phyloP scores from a whole-genome alignment of 2,329 filamentous ascomycete genomes.

The Anisogramma anomala region DNA sequence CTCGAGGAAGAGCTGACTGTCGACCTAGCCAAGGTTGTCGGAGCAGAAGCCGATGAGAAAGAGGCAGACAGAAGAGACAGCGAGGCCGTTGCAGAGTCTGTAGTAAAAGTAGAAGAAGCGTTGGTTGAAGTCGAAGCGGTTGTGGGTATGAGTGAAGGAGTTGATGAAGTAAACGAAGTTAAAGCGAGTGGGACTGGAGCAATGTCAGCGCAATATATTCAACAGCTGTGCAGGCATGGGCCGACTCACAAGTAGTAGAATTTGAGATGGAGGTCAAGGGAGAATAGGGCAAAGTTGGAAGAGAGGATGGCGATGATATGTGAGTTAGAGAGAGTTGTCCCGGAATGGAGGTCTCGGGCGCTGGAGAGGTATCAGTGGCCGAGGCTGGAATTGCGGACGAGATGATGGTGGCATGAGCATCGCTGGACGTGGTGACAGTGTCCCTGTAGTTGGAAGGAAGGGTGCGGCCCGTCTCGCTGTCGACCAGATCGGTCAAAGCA shows the following conservation, averaged over 20 bases:
- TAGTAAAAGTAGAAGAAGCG: constrained; percentile 1
- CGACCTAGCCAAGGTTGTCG: constrained; percentile 4
- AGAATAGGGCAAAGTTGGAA: constrained; percentile 5
- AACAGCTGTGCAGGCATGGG: neutral
- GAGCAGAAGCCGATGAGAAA: constrained; percentile 22
- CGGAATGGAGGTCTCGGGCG: constrained; percentile 13
- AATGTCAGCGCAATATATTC: neutral
- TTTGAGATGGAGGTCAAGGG: constrained; percentile 13
- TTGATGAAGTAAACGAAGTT: constrained; percentile 1
- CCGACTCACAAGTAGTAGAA: constrained; percentile 13
- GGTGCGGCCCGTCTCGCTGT: constrained; percentile 24
- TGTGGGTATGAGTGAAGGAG: neutral
- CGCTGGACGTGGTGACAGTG: constrained; percentile 4
- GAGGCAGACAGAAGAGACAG: neutral
- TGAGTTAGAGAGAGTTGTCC: constrained; percentile 8
- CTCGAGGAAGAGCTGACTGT: constrained; percentile 5
- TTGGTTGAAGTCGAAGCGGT: constrained; percentile 5
- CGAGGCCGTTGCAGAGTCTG: constrained; percentile 1
- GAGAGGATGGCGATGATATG: constrained; percentile 3
- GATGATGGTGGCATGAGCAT: constrained; percentile 5
- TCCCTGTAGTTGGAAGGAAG: constrained; percentile 15
- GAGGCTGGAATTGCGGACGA: constrained; percentile 8
- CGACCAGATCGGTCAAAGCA: constrained; percentile 28
- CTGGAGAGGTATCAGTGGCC: constrained; percentile 5
- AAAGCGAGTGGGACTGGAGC: constrained; percentile 9